Evolutionary conservation across 2,329 filamentous ascomycete genomes (phyloP).

Genomic region (Colletotrichum endophyticum): DNA sequence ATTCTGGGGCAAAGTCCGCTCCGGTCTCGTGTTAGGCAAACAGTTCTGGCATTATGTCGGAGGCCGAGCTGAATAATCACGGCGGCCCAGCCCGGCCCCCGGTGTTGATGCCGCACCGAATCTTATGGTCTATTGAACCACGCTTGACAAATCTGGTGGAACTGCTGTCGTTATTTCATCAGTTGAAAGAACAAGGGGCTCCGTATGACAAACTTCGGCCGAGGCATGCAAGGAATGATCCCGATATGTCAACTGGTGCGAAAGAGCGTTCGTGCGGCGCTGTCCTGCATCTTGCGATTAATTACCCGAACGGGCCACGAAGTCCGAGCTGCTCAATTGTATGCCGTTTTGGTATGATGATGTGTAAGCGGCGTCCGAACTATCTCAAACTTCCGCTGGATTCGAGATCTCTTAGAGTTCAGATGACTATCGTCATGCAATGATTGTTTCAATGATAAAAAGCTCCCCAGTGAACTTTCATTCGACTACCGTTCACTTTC

Average conservation of each 20-base stretch:
- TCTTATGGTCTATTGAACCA: too few species aligned
- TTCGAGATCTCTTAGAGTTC: not conserved
- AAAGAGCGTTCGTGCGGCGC: not conserved
- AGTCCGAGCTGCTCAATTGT: not conserved
- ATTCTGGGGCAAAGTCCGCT: not conserved
- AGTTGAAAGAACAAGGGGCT: rapidly evolving
- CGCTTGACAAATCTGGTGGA: not conserved
- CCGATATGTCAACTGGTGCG: not conserved
- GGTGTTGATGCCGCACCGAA: not conserved
- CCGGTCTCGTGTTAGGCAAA: not conserved
- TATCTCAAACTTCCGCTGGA: not conserved
- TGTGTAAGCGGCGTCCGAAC: not conserved
- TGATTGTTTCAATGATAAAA: not conserved
- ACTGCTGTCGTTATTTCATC: not conserved
- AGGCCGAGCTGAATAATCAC: not conserved
- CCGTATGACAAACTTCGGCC: not conserved
- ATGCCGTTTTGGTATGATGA: not conserved
- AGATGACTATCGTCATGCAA: not conserved
- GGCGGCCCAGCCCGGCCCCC: not conserved
- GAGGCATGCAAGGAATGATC: not conserved
- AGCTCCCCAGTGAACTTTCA: not conserved
- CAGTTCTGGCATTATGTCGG: not conserved
- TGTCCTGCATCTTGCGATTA: not conserved
- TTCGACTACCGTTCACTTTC: rapidly evolving
- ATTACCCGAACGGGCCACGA: not conserved